Percentiles rank a stretch among this genome's conserved stretches.
These are phyloP conservation scores for Arbutus unedo DNA, from an alignment of 148 eudicot genomes.

Conservation along the genomic window DNA sequence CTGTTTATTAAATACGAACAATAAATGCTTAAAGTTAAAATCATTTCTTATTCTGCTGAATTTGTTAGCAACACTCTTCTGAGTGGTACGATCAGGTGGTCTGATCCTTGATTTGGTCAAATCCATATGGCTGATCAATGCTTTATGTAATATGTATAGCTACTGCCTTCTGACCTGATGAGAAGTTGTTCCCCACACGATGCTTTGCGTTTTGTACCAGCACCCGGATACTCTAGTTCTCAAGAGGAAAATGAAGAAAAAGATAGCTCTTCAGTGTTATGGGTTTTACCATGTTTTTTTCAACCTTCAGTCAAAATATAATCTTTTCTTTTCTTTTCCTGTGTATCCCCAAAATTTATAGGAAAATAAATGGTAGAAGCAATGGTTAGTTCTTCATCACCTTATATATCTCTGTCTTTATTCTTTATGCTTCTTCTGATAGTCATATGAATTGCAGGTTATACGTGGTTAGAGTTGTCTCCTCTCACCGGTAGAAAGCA, in stretches of 20 bases:
- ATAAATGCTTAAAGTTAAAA: background rate
- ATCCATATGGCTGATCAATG: background rate
- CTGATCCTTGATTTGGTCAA: background rate
- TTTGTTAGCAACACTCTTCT: background rate
- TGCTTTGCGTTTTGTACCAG: no score
- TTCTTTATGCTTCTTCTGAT: background rate
- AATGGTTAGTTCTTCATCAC: background rate
- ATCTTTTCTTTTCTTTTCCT: background rate
- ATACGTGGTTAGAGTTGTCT: constrained; percentile 77
- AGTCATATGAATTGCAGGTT: constrained; percentile 51
- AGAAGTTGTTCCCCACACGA: background rate
- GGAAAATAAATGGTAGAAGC: background rate
- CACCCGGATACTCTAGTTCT: background rate
- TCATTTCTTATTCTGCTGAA: background rate
- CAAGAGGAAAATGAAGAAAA: background rate
- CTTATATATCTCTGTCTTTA: background rate
- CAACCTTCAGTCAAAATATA: background rate
- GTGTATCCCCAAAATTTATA: background rate
- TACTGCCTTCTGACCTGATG: background rate
- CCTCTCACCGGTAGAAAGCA: constrained; percentile 96
- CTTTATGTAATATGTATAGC: background rate
- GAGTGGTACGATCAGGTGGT: background rate
- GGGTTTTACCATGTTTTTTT: background rate
- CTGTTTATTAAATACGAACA: background rate
- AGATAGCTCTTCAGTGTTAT: background rate